Conservation (phyloP, 345 rosid species). For the Heritiera littoralis region DNA sequence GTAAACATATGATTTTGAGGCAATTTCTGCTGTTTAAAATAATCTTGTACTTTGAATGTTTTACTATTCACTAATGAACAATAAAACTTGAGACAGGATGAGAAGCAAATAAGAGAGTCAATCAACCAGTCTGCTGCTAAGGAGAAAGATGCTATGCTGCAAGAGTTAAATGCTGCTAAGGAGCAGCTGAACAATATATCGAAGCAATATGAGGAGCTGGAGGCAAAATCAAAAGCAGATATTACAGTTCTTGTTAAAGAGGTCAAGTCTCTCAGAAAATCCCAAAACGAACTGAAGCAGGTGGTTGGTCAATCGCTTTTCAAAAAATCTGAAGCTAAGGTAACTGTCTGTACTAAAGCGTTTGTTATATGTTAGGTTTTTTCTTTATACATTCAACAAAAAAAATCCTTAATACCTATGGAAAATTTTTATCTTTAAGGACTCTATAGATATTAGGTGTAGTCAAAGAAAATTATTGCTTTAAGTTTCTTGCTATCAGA, state of each 20-base stretch:
- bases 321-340: conserved; percentile 77
- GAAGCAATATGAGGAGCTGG: conserved; percentile 70
- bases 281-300: conserved; percentile 67
- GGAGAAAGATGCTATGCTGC: conserved; percentile 42
- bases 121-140: conserved; percentile 37
- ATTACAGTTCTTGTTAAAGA: conserved; percentile 92
- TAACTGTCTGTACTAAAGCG: conserved; percentile 28
- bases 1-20: not conserved
- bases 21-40: not conserved
- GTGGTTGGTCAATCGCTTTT: conserved; percentile 54
- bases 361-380: conserved; percentile 5
- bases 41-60: not conserved
- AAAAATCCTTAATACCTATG: not conserved
- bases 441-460: conserved; percentile 5
- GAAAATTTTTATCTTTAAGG: not conserved
- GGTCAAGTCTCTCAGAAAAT: conserved; percentile 79
- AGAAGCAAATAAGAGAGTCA: conserved; percentile 39
- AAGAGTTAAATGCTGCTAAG: conserved; percentile 70
- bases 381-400: not conserved
- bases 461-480: not conserved
- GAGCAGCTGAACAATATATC: conserved; percentile 67
- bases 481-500: not conserved
- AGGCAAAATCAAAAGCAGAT: conserved; percentile 92
- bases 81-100: conserved; percentile 52
- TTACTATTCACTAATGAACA: conserved; percentile 3